Evolutionary conservation across 345 rosid species (phyloP).

Genomic region (Hibiscus tridactylites): DNA sequence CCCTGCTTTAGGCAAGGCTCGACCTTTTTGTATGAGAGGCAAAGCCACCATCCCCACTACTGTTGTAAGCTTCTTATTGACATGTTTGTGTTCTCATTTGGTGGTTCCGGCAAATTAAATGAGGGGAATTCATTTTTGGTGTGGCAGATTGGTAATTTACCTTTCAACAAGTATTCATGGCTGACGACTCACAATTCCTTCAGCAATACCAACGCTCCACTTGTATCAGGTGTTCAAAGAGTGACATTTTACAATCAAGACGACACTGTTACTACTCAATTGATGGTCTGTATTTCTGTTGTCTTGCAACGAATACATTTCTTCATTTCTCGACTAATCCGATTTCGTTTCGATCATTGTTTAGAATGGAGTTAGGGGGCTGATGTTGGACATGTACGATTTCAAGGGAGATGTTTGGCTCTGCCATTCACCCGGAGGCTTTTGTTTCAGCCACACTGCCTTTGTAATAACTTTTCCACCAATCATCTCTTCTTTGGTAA

Average conservation of each 20-base stretch:
- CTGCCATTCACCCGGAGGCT: too few species aligned
- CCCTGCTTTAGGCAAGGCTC: conserved; percentile 61
- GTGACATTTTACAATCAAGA: conserved; percentile 89
- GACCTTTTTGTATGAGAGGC: conserved; percentile 52
- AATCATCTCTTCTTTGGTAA: too few species aligned
- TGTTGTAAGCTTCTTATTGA: too few species aligned
- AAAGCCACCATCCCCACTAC: too few species aligned
- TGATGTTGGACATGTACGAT: conserved; percentile 94
- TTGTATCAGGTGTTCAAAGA: conserved; percentile 74
- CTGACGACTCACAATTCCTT: conserved; percentile 85
- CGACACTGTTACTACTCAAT: conserved; percentile 77
- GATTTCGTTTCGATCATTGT: conserved; percentile 10
- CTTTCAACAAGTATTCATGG: conserved; percentile 94
- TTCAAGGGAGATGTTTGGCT: too few species aligned
- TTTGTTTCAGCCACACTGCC: too few species aligned
- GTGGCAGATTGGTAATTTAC: conserved; percentile 62
- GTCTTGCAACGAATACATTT: too few species aligned
- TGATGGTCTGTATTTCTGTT: conserved; percentile 36
- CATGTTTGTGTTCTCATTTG: too few species aligned
- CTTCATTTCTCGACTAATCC: too few species aligned
- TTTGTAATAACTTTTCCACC: too few species aligned
- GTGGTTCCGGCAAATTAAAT: too few species aligned
- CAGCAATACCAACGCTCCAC: conserved; percentile 72
- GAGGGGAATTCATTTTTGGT: too few species aligned
- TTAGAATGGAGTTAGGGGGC: conserved; percentile 92